Conservation (phyloP, 2,329 filamentous ascomycete species). For the Pseudogymnoascus sp. region DNA sequence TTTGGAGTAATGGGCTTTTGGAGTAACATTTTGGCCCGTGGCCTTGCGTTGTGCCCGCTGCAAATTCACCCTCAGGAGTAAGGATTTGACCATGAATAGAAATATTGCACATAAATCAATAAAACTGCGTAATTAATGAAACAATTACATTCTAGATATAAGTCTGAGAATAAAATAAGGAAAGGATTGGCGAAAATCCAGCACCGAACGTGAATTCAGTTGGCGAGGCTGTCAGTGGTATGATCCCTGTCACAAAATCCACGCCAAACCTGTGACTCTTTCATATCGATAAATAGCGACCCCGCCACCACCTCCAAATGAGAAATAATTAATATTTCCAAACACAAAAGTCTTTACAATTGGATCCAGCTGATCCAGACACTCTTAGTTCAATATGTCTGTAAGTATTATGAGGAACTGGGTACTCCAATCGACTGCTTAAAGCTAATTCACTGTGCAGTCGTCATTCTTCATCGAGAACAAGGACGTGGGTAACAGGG, state of each 20-base stretch:
- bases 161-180: neutral
- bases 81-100: neutral
- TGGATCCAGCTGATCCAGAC: neutral
- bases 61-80: neutral
- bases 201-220: neutral
- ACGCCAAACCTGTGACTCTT: conserved; percentile 2
- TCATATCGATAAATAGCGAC: conserved; percentile 7
- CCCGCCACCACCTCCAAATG: neutral
- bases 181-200: neutral
- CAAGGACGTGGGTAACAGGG: conserved; percentile 68
- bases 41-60: neutral
- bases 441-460: conserved; percentile 17
- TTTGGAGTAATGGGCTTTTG: neutral
- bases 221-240: neutral
- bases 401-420: conserved; percentile 13
- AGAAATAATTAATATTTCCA: conserved; percentile 8
- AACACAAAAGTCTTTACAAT: neutral
- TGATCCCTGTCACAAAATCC: neutral
- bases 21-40: neutral
- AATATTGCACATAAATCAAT: neutral
- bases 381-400: conserved; percentile 14
- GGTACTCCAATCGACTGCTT: neutral
- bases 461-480: conserved; percentile 67
- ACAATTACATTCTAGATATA: neutral
- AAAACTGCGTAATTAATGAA: neutral